phyloP scores from a whole-genome alignment of 441 rosid genomes.

The Aquilaria agallochum region DNA sequence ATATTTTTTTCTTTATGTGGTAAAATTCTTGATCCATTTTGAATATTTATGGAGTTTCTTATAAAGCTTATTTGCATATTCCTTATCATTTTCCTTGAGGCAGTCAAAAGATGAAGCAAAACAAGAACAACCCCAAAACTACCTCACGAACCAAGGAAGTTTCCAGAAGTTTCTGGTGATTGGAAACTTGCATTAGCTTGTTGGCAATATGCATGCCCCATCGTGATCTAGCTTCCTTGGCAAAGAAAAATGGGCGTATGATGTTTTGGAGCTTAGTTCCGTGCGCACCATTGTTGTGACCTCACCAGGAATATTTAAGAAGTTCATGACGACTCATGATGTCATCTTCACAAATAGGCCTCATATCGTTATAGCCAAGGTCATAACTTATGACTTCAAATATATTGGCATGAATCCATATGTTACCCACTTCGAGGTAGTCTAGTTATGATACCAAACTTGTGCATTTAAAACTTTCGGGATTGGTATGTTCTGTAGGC shows the following conservation, averaged over 20 bases:
- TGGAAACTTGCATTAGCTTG: constrained; percentile 14
- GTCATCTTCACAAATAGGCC: constrained; percentile 22
- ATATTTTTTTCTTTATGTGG: too few relatives aligned
- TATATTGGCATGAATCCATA: constrained; percentile 17
- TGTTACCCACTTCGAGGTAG: too few relatives aligned
- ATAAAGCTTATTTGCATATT: neutral
- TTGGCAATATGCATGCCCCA: constrained; percentile 20
- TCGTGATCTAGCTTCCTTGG: constrained; percentile 14
- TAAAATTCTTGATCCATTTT: too few relatives aligned
- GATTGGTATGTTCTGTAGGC: too few relatives aligned
- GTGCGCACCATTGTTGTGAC: constrained; percentile 21
- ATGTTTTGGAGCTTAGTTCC: constrained; percentile 29
- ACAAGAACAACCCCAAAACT: neutral
- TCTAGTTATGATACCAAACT: too few relatives aligned
- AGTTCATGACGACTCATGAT: constrained; percentile 21
- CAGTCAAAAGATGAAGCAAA: neutral
- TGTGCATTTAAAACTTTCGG: too few relatives aligned
- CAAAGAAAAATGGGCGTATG: constrained; percentile 25
- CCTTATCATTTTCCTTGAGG: neutral
- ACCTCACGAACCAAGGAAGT: constrained; percentile 18
- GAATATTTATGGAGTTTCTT: too few relatives aligned
- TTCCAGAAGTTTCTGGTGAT: constrained; percentile 7
- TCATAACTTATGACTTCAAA: constrained; percentile 8
- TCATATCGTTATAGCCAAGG: neutral
- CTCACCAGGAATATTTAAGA: constrained; percentile 26